Conservation (phyloP, 106 monocot genomes). For the Allium fistulosum region DNA sequence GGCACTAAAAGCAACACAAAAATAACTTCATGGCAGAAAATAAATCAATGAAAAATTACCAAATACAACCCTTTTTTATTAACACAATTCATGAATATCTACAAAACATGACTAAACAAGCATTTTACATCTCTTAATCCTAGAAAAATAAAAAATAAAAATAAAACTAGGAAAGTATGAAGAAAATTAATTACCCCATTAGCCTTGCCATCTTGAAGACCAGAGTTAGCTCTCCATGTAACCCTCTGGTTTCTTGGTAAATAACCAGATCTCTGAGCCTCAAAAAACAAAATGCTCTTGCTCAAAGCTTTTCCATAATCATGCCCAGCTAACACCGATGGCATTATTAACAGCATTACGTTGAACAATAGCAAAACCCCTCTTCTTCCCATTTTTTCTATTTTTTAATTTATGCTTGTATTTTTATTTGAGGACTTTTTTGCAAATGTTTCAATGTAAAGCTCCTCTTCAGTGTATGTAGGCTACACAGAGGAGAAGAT, state of each 20-base stretch:
- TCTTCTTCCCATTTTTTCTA: background rate
- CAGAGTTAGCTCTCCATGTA: conserved; percentile 82
- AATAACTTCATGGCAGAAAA: too few relatives aligned
- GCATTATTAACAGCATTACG: conserved; percentile 3
- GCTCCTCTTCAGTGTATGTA: background rate
- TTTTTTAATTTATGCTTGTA: background rate
- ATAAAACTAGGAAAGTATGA: background rate
- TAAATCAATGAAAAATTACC: too few relatives aligned
- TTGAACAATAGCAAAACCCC: background rate
- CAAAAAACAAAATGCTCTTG: conserved; percentile 89
- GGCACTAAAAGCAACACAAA: too few relatives aligned
- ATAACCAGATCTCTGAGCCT: conserved; percentile 92
- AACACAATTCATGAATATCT: too few relatives aligned
- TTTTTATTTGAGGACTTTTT: background rate
- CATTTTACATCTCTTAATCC: too few relatives aligned
- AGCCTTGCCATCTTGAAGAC: conserved; percentile 70
- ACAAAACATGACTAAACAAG: too few relatives aligned
- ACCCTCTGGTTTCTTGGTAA: conserved; percentile 70
- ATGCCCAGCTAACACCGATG: conserved; percentile 27
- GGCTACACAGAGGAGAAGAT: background rate
- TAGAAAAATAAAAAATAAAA: background rate
- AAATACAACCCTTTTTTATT: too few relatives aligned
- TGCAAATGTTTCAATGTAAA: background rate
- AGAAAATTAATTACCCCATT: conserved; percentile 54
- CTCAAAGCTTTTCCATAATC: conserved; percentile 77